Evolutionary conservation across 1,284 basidiomycete species (phyloP).

Genomic region (Amylostereum chailletii): DNA sequence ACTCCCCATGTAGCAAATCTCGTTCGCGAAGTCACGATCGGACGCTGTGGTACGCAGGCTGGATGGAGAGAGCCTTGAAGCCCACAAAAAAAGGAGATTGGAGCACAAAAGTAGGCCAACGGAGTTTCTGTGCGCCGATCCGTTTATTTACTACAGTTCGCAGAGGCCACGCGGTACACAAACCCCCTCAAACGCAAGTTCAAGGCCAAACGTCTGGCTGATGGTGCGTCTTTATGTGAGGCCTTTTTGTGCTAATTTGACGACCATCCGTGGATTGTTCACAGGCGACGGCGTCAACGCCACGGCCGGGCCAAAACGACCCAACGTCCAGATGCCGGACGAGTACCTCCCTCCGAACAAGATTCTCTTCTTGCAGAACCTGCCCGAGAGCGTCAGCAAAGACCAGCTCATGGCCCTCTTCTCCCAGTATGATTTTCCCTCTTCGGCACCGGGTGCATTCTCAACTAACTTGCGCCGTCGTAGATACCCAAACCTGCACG

Average conservation of each 20-base stretch:
- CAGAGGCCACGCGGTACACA: slow-evolving; percentile 73
- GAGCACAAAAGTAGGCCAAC: slow-evolving; percentile 72
- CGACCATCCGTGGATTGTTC: slow-evolving; percentile 8
- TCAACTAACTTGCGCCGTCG: slow-evolving; percentile 7
- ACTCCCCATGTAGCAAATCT: slow-evolving; percentile 65
- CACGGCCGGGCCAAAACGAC: slow-evolving; percentile 60
- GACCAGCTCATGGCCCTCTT: slow-evolving; percentile 85
- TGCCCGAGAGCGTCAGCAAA: slow-evolving; percentile 86
- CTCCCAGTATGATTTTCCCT: slow-evolving; percentile 56
- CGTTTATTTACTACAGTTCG: neutral
- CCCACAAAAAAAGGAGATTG: slow-evolving; percentile 66
- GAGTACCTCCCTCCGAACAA: slow-evolving; percentile 99
- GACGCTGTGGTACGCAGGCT: slow-evolving; percentile 81
- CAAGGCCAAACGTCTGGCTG: slow-evolving; percentile 69
- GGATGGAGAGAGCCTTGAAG: slow-evolving; percentile 59
- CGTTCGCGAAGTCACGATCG: slow-evolving; percentile 82
- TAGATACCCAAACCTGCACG: slow-evolving; percentile 86
- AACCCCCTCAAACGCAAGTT: slow-evolving; percentile 85
- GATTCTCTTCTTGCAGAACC: slow-evolving; percentile 95
- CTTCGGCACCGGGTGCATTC: neutral
- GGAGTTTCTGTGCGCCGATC: neutral
- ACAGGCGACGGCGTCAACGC: slow-evolving; percentile 65
- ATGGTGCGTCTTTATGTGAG: slow-evolving; percentile 38
- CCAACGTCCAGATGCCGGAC: slow-evolving; percentile 94
- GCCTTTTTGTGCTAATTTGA: slow-evolving; percentile 1